A percentile compares a stretch with the other conserved stretches of the same genome.
Conservation (phyloP, 2,329 filamentous ascomycete species). For the Paecilomyces dactylethromorphus region DNA sequence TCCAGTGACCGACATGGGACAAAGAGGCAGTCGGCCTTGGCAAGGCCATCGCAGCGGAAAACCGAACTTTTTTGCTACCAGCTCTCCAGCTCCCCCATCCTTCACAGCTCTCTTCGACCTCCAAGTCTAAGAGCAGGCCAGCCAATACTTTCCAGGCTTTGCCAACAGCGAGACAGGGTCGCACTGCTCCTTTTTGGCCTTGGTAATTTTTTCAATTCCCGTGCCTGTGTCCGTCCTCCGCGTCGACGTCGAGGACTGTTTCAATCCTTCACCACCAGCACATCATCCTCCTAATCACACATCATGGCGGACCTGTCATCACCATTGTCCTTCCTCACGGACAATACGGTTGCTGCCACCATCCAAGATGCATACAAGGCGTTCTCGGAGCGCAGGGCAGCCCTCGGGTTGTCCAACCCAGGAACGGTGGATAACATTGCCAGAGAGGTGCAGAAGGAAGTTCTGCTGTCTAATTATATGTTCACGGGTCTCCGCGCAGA, state of each 20-base stretch:
- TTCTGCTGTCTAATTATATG: slow-evolving; percentile 92
- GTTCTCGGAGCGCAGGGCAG: slow-evolving; percentile 79
- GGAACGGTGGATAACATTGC: slow-evolving; percentile 85
- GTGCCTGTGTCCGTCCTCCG: slow-evolving; percentile 8
- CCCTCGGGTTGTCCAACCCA: slow-evolving; percentile 84
- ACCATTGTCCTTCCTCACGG: slow-evolving; percentile 60
- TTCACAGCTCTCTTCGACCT: neutral
- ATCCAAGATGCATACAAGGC: slow-evolving; percentile 71
- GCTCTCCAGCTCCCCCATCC: slow-evolving; percentile 12
- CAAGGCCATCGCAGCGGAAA: slow-evolving; percentile 12
- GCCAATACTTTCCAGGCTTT: neutral
- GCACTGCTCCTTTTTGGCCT: slow-evolving; percentile 11
- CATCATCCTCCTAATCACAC: slow-evolving; percentile 11
- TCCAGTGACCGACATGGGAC: slow-evolving; percentile 19
- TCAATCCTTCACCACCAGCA: slow-evolving; percentile 16
- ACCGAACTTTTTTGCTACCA: slow-evolving; percentile 28
- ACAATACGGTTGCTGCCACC: slow-evolving; percentile 65
- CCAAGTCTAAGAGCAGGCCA: slow-evolving; percentile 17
- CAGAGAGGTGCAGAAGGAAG: slow-evolving; percentile 91
- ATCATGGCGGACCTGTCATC: slow-evolving; percentile 37
- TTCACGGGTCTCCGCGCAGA: slow-evolving; percentile 95
- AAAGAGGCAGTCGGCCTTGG: slow-evolving; percentile 15
- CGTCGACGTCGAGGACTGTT: slow-evolving; percentile 16
- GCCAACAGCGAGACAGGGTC: slow-evolving; percentile 15
- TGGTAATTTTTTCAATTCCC: slow-evolving; percentile 23